A percentile compares a stretch with the other conserved stretches of the same genome.
phyloP scores from a whole-genome alignment of 495 filamentous ascomycete genomes.

The Elasticomyces elasticus region DNA sequence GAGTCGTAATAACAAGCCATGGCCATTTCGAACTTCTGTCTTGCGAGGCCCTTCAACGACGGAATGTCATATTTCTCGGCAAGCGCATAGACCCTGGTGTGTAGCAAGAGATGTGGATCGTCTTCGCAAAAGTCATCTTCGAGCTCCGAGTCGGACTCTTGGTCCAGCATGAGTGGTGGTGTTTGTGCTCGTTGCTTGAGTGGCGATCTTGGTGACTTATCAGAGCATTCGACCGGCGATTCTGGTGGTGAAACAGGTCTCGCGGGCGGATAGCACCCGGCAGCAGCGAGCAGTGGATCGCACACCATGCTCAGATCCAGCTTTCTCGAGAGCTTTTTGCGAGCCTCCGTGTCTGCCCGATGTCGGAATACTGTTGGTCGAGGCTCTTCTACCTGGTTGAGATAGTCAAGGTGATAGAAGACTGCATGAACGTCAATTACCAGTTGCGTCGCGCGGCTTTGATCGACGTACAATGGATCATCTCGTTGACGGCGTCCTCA shows the following conservation, averaged over 20 bases:
- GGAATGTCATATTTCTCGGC: constrained; percentile 39
- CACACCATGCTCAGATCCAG: constrained; percentile 28
- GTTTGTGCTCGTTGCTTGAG: background rate
- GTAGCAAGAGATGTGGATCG: constrained; percentile 27
- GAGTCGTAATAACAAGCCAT: constrained; percentile 26
- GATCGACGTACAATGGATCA: constrained; percentile 32
- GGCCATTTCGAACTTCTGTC: constrained; percentile 31
- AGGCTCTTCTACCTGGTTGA: constrained; percentile 20
- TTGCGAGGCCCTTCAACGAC: constrained; percentile 33
- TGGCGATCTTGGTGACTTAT: constrained; percentile 10
- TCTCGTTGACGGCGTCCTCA: constrained; percentile 34
- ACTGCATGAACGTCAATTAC: constrained; percentile 15
- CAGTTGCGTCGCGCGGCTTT: background rate
- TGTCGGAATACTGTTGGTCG: constrained; percentile 20
- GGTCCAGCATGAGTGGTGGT: constrained; percentile 11
- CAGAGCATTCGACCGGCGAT: background rate
- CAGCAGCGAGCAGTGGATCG: constrained; percentile 31
- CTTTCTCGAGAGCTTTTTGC: constrained; percentile 21
- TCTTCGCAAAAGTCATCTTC: constrained; percentile 22
- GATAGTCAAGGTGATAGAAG: constrained; percentile 39
- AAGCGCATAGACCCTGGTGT: constrained; percentile 34
- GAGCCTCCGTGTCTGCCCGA: constrained; percentile 6
- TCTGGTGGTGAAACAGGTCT: background rate
- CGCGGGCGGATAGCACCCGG: constrained; percentile 17
- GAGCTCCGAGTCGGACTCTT: constrained; percentile 14